phyloP scores from a whole-genome alignment of 1,284 basidiomycete species.

The Tilletia setariae region DNA sequence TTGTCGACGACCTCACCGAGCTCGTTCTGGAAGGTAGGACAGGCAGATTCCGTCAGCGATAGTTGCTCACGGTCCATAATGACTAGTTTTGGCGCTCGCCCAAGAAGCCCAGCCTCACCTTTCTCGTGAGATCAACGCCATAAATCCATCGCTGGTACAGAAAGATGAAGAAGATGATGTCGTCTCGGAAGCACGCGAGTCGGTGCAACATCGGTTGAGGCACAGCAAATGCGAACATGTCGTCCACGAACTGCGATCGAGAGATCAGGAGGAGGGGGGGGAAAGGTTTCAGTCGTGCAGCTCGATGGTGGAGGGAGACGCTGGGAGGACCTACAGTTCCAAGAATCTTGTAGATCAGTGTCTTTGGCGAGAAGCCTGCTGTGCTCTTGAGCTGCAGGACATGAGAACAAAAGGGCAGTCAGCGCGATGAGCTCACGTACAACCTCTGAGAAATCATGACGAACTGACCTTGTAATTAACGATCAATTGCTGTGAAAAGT shows the following conservation, averaged over 20 bases:
- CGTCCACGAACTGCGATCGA: constrained; percentile 64
- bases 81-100: no score
- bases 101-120: no score
- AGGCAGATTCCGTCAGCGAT: not conserved
- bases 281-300: not conserved
- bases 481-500: not conserved
- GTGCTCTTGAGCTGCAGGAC: constrained; percentile 63
- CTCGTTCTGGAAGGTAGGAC: constrained; percentile 70
- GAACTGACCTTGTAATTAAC: constrained; percentile 4
- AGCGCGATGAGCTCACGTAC: no score
- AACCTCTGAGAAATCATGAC: no score
- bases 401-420: no score
- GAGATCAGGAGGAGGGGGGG: constrained; percentile 49
- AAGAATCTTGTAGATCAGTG: constrained; percentile 90
- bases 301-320: not conserved
- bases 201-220: constrained; percentile 93
- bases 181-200: constrained; percentile 70
- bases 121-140: constrained; percentile 82
- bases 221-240: constrained; percentile 76
- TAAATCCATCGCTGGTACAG: constrained; percentile 81
- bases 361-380: constrained; percentile 91
- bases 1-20: constrained; percentile 67
- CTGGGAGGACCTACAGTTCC: constrained; percentile 63
- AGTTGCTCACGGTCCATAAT: no score
- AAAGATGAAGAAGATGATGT: constrained; percentile 52